These are phyloP conservation scores for Kewa caespitosa DNA, from an alignment of 179 eudicot species.

Conservation along the genomic window DNA sequence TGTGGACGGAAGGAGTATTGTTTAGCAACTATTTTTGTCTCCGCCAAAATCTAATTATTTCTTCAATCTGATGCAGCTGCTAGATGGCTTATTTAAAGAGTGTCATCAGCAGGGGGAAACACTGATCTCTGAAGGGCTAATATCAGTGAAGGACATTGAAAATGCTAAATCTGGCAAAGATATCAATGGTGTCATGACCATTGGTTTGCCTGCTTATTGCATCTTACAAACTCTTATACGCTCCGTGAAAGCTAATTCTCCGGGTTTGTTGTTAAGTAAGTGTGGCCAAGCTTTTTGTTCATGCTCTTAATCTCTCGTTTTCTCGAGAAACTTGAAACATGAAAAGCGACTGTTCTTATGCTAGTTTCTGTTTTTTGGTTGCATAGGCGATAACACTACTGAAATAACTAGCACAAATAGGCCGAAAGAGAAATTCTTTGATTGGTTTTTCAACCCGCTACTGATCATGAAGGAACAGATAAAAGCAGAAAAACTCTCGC, in stretches of 20 bases:
- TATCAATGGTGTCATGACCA: conserved; percentile 45
- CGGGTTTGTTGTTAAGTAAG: conserved; percentile 73
- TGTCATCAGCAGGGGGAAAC: conserved; percentile 59
- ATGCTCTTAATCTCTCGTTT: neutral
- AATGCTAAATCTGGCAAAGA: conserved; percentile 66
- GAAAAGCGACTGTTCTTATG: neutral
- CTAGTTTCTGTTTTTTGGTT: conserved; percentile 4
- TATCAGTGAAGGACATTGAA: conserved; percentile 68
- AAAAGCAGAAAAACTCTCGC: conserved; percentile 69
- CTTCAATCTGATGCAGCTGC: conserved; percentile 38
- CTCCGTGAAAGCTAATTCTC: conserved; percentile 68
- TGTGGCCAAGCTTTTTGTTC: neutral
- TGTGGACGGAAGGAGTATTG: no score
- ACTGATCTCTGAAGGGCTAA: conserved; percentile 58
- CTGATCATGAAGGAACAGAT: conserved; percentile 86
- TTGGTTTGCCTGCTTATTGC: conserved; percentile 82
- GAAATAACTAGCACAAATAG: conserved; percentile 77
- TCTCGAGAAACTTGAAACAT: neutral
- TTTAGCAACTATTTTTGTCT: neutral
- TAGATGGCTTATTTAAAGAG: conserved; percentile 62
- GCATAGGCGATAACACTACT: conserved; percentile 63
- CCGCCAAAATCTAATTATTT: neutral
- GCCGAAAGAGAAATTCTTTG: conserved; percentile 74
- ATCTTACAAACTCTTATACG: conserved; percentile 63
- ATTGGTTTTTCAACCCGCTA: conserved; percentile 86